A percentile compares a stretch with the other conserved stretches of the same genome.
phyloP scores from a whole-genome alignment of 805 yeast species.

The Sungouiella thailandica region DNA sequence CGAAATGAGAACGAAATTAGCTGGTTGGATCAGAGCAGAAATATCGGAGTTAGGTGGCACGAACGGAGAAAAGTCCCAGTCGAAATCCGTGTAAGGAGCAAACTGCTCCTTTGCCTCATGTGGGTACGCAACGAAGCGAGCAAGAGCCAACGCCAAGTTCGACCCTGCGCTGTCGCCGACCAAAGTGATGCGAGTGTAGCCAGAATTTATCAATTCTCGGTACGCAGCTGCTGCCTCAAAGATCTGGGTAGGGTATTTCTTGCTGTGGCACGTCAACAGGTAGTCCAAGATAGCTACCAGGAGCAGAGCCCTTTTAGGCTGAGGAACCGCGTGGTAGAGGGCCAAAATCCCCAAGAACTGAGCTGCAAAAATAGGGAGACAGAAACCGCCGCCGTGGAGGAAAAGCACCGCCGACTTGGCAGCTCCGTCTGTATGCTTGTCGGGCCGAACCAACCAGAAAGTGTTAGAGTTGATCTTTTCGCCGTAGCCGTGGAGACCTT shows the following conservation, averaged over 20 bases:
- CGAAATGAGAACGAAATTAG: constrained; percentile 22
- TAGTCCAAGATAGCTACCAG: constrained; percentile 21
- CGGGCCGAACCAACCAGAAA: constrained; percentile 12
- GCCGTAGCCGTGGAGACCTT: constrained; percentile 11
- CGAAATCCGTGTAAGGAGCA: constrained; percentile 15
- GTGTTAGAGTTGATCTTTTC: constrained; percentile 10
- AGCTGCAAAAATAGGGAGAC: constrained; percentile 17
- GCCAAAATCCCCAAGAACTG: constrained; percentile 22
- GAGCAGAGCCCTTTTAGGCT: constrained; percentile 8
- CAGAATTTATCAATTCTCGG: constrained; percentile 10
- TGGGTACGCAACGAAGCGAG: constrained; percentile 25
- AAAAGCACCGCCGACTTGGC: constrained; percentile 16
- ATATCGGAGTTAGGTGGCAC: too few species aligned
- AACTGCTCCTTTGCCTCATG: constrained; percentile 25
- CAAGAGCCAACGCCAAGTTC: constrained; percentile 11
- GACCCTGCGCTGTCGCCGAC: constrained; percentile 13
- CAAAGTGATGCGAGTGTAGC: constrained; percentile 9
- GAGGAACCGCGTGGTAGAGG: constrained; percentile 17
- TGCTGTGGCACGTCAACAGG: constrained; percentile 17
- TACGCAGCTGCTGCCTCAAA: constrained; percentile 16
- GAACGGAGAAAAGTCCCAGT: constrained; percentile 14
- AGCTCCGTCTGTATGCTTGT: not conserved
- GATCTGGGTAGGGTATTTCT: constrained; percentile 23
- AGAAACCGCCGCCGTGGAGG: constrained; percentile 25
- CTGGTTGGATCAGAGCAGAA: too few species aligned